Evolutionary conservation across 179 eudicot genomes (phyloP).

Genomic region (Camellia oleifera): DNA sequence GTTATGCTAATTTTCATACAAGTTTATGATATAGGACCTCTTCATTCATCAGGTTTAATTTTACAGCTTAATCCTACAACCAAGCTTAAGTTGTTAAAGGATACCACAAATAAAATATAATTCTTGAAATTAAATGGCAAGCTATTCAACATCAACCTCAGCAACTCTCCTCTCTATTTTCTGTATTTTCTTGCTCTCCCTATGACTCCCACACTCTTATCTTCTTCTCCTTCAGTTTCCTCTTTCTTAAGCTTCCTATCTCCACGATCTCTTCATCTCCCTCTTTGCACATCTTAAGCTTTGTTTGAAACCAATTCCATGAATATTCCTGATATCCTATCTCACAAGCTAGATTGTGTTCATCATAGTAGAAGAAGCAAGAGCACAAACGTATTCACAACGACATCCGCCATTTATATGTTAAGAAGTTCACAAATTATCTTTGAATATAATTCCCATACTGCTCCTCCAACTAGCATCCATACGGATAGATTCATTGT

Average conservation of each 20-base stretch:
- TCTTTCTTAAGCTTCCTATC: no score
- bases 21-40: no score
- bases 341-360: slow-evolving; percentile 1
- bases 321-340: neutral
- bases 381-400: neutral
- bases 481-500: neutral
- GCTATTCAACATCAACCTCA: neutral
- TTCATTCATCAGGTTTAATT: no score
- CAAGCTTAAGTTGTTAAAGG: no score
- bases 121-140: no score
- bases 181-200: neutral
- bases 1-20: no score
- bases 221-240: no score
- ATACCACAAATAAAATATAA: neutral
- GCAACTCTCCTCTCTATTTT: neutral
- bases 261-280: no score
- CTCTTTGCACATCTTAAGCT: no score
- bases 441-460: neutral
- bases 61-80: no score
- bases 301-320: neutral
- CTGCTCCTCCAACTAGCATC: neutral
- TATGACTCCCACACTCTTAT: neutral
- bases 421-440: neutral
- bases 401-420: neutral
- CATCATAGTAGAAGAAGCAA: neutral